Base-by-base conservation (phyloP, 106 monocot genomes). In the Amphibolis antarctica region DNA sequence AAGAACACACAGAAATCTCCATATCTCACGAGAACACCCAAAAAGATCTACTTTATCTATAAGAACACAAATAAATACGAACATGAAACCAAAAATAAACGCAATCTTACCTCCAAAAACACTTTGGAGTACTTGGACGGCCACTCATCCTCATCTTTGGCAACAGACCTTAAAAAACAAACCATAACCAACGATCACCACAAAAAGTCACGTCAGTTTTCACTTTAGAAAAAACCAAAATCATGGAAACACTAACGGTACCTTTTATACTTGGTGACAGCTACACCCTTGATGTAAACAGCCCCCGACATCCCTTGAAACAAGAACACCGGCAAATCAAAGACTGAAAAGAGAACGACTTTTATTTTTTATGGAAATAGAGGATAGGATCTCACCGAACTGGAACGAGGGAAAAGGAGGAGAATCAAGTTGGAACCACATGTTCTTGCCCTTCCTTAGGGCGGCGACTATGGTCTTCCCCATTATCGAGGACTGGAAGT, bases 91-190 rank as follows among this genome's bases (percentile, higher is more conserved):
- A 4, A 36, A 36, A 36, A 36, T 4, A 36, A 36, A 56, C 2
- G 14, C 19, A 24, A 24, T 3, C 80, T 44, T 76, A 89, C 94
- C 59, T 84, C 67, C 42, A 89, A 55, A 60, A 94, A 86, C 22
- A 89, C 70, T 80, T 94, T 94, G 22, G 89, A 86, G 68, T 84
- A 94, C 46, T 94, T 94, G 20, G 94, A 94, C 53, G 94, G 94
- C 94, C 94, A 94, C 65, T 94, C 94, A 9, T 94, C 89, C 11
- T 67, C 66, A 0, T 63, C 64, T 17, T 60, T 70, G 46, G 89
- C 94, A 0, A 73, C 83, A 29, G 94, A 83, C 53, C 92, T 92
- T 42, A 3, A 47, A 3, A 47, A 17, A 65, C 47, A 42, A 29
- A 17, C 29, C 55, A 49, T 18, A 49, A 19, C 19, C 9, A 49